Percentiles rank a stretch among this genome's conserved stretches.
phyloP scores from a whole-genome alignment of 345 rosid genomes.

The Linum lewisii region DNA sequence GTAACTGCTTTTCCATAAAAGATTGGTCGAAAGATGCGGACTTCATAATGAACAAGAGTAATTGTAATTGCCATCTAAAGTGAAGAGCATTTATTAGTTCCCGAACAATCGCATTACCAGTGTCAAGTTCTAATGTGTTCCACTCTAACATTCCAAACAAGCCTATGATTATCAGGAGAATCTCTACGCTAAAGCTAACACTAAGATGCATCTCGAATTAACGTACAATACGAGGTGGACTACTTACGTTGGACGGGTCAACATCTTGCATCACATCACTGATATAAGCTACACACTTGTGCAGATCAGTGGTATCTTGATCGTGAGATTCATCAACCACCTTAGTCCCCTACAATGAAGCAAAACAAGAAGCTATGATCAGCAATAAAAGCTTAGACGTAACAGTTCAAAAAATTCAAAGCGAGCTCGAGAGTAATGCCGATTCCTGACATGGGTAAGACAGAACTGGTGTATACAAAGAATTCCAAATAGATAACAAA shows the following conservation, averaged over 20 bases:
- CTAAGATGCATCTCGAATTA: not conserved
- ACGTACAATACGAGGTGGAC: not conserved
- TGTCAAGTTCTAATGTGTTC: no score
- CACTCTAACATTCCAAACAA: no score
- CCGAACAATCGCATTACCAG: no score
- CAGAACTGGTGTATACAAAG: not conserved
- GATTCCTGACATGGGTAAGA: not conserved
- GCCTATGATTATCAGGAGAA: no score
- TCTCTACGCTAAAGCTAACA: not conserved
- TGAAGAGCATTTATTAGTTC: no score
- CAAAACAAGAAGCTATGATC: not conserved
- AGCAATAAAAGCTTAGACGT: not conserved
- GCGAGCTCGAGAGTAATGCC: not conserved
- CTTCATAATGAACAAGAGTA: no score
- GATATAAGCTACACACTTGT: conserved; percentile 63
- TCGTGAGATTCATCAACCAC: conserved; percentile 70
- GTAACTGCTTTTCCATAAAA: no score
- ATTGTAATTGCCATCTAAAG: no score
- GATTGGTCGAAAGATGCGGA: no score
- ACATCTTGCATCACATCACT: conserved; percentile 30
- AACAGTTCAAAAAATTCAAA: not conserved
- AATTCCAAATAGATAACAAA: no score
- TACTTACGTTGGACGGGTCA: conserved; percentile 49
- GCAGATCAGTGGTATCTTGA: conserved; percentile 95
- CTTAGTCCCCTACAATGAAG: conserved; percentile 60